Evolutionary conservation across 2,329 filamentous ascomycete genomes (phyloP), one percentile per base, ranked within the genome.

Genomic region (Arthrobotrys sphaeroides): DNA sequence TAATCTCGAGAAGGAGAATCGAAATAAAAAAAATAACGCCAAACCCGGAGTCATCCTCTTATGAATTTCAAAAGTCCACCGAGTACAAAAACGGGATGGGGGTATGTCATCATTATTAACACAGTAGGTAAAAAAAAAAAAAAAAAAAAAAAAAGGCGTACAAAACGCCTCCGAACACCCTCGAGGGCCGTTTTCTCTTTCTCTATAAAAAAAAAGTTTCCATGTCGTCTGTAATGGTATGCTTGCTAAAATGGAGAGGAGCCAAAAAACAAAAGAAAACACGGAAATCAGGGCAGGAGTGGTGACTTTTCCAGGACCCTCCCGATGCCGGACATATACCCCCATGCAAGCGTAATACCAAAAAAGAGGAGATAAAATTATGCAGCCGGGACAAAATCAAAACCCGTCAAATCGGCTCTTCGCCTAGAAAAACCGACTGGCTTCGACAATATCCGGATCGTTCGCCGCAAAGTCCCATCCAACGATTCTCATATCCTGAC

Each of bases 381-480:
- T 28, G 9, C n/a, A 53, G 18, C 12, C 16, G 12, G 10, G 13
- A 16, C 3, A 20, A 55, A 24, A 55, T 53, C 51, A 45, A 36
- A 47, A 55, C 36, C 47, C 59, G 28, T 64, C 40, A 26, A 53
- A 64, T 6, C 42, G 72, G 24, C 24, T 59, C 57, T 65, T 69
- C 31, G 22, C 55, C 62, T 86, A 89, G 81, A 96, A 97, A 81
- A 96, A 96, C 36, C 88, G 87, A 77, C 89, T 88, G 5, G 90
- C 91, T 81, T 92, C 90, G 66, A 92, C 88, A 62, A 97, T 87
- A 79, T 96, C 91, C 66, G 87, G 83, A 78, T 99, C 94, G 3
- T 89, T 90, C 78, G 93, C 92, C 73, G 93, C 95, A 85, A 98
- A 99, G 82, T 99, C 95, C 95, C 95, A 99, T 0, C 94, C 95